A percentile compares a stretch with the other conserved stretches of the same genome.
phyloP scores from a whole-genome alignment of 106 monocot genomes.

The Dendrobium huoshanense region DNA sequence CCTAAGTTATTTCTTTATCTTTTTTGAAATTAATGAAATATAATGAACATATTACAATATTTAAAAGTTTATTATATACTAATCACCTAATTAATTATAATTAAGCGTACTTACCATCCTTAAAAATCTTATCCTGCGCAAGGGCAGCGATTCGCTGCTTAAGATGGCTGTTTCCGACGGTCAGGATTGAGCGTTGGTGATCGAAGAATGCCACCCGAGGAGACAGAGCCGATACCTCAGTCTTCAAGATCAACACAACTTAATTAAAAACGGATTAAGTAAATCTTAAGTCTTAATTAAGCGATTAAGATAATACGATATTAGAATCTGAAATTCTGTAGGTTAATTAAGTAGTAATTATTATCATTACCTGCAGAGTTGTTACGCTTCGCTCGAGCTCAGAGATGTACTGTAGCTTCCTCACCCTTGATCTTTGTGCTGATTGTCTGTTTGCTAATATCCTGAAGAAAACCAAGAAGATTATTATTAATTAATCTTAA shows the following conservation, averaged over 20 bases:
- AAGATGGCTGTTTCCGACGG: conserved; percentile 72
- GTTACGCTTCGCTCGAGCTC: conserved; percentile 84
- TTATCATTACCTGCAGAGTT: conserved; percentile 43
- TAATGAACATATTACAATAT: too few relatives aligned
- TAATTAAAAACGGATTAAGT: not conserved
- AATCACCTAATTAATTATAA: not conserved
- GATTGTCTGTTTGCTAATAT: conserved; percentile 89
- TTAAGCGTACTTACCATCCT: conserved; percentile 49
- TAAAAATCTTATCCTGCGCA: conserved; percentile 82
- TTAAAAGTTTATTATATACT: not conserved
- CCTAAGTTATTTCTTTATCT: too few relatives aligned
- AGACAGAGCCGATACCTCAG: conserved; percentile 78
- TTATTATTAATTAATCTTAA: too few relatives aligned
- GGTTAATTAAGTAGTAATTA: not conserved
- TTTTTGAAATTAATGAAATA: too few relatives aligned
- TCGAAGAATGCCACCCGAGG: conserved; percentile 85
- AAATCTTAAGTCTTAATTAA: not conserved
- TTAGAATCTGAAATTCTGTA: not conserved
- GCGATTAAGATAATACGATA: too few relatives aligned
- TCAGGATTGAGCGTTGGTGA: conserved; percentile 79
- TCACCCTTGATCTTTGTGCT: conserved; percentile 79
- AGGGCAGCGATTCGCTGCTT: conserved; percentile 81
- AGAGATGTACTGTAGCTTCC: conserved; percentile 87
- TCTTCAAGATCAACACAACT: conserved; percentile 26
- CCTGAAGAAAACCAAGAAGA: conserved; percentile 15